A percentile compares a stretch with the other conserved stretches of the same genome.
phyloP scores from a whole-genome alignment of 345 rosid genomes.

The Capsella bursapastoris region DNA sequence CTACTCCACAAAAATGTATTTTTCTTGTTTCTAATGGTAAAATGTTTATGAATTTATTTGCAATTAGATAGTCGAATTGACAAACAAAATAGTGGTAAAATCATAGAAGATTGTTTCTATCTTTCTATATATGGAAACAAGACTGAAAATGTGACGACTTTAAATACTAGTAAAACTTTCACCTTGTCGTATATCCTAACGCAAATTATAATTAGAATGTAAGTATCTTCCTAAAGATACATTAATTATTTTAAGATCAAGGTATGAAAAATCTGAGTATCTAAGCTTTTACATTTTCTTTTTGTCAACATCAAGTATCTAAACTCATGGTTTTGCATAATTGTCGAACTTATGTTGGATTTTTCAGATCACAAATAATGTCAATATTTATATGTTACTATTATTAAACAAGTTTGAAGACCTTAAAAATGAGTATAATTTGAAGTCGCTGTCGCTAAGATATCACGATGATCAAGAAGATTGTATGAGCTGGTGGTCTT shows the following conservation, averaged over 20 bases:
- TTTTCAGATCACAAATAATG: slow-evolving; percentile 28
- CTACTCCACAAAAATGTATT: neutral
- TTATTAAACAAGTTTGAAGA: slow-evolving; percentile 10
- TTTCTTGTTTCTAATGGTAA: too few relatives aligned
- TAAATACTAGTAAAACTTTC: too few relatives aligned
- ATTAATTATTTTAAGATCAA: neutral
- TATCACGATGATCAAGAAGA: slow-evolving; percentile 34
- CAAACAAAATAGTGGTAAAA: neutral
- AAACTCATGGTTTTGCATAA: slow-evolving; percentile 28
- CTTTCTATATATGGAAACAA: neutral
- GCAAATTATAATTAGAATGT: slow-evolving; percentile 16
- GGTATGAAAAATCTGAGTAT: slow-evolving; percentile 15
- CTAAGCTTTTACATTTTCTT: neutral
- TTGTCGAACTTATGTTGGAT: slow-evolving; percentile 35
- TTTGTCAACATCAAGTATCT: slow-evolving; percentile 29
- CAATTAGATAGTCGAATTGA: neutral
- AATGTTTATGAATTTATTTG: neutral
- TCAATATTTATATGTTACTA: slow-evolving; percentile 10
- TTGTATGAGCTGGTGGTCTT: slow-evolving; percentile 36
- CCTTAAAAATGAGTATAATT: slow-evolving; percentile 23
- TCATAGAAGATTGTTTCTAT: neutral
- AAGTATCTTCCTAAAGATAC: neutral
- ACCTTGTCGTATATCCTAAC: neutral
- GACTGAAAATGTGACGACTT: too few relatives aligned
- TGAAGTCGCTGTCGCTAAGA: slow-evolving; percentile 35